These are phyloP conservation scores for Podospora anserina DNA, from an alignment of 495 filamentous ascomycete species.

Conservation along the genomic window DNA sequence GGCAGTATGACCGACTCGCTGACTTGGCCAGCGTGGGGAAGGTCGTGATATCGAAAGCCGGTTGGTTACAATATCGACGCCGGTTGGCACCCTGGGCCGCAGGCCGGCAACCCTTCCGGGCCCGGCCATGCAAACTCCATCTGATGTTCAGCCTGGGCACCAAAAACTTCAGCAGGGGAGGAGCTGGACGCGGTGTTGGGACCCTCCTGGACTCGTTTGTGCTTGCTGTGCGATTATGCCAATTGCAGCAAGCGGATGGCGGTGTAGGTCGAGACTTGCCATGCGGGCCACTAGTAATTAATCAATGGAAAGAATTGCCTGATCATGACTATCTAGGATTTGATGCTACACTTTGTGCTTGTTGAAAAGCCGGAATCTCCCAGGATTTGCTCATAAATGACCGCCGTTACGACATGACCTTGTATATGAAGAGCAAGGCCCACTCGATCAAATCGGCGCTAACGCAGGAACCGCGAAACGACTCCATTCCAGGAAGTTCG, in stretches of 20 bases:
- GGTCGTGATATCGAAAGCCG: neutral
- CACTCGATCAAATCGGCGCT: neutral
- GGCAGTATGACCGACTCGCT: neutral
- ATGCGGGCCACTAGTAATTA: neutral
- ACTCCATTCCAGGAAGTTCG: neutral
- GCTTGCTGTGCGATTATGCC: neutral
- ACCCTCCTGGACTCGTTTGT: neutral
- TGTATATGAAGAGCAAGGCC: neutral
- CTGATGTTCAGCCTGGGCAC: neutral
- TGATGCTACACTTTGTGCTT: no score
- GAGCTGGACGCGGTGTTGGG: neutral
- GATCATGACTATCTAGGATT: neutral
- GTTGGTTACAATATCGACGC: neutral
- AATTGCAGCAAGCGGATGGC: no score
- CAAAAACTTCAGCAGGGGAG: neutral
- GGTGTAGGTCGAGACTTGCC: no score
- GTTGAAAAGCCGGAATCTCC: neutral
- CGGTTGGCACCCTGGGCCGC: neutral
- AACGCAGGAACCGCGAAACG: neutral
- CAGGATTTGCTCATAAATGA: slow-evolving; percentile 3
- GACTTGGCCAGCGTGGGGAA: neutral
- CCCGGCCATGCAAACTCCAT: neutral
- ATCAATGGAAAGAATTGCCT: neutral
- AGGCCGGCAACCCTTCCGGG: neutral
- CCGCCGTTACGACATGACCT: neutral